A percentile compares a stretch with the other conserved stretches of the same genome.
These are phyloP conservation scores for Aspergillus pseudotamarii DNA, from an alignment of 2,329 filamentous ascomycete species.

Conservation along the genomic window DNA sequence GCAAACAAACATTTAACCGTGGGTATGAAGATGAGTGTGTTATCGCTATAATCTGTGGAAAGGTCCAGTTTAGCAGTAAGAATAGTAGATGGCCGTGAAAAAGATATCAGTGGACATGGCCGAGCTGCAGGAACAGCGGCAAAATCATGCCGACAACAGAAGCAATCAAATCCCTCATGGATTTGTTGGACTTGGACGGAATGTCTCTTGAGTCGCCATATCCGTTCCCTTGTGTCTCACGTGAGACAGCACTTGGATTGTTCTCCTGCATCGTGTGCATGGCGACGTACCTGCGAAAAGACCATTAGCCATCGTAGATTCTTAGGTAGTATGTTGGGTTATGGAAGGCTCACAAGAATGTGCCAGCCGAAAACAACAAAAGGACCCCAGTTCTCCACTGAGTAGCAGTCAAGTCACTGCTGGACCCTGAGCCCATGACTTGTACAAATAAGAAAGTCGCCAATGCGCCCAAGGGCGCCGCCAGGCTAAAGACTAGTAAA, in stretches of 20 bases:
- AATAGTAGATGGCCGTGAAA: slow-evolving; percentile 2
- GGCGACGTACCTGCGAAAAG: slow-evolving; percentile 74
- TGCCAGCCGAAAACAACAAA: slow-evolving; percentile 91
- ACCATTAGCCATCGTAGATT: slow-evolving; percentile 17
- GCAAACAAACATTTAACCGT: neutral
- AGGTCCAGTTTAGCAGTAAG: slow-evolving; percentile 15
- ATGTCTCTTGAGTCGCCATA: slow-evolving; percentile 45
- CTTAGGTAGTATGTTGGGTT: neutral
- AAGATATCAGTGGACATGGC: slow-evolving; percentile 45
- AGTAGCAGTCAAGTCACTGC: slow-evolving; percentile 59
- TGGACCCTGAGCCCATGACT: slow-evolving; percentile 61
- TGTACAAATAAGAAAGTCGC: slow-evolving; percentile 80
- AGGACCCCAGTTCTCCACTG: slow-evolving; percentile 92
- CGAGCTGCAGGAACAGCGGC: slow-evolving; percentile 51
- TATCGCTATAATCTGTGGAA: neutral
- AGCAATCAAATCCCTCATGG: slow-evolving; percentile 48
- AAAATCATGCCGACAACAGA: slow-evolving; percentile 53
- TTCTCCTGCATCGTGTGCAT: slow-evolving; percentile 97
- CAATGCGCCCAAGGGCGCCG: slow-evolving; percentile 83
- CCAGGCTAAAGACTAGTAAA: slow-evolving; percentile 86
- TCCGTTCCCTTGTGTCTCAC: slow-evolving; percentile 43
- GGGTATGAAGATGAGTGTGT: neutral
- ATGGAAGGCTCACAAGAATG: slow-evolving; percentile 74
- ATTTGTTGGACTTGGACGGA: slow-evolving; percentile 39
- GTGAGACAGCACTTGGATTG: slow-evolving; percentile 33